Evolutionary conservation across 495 filamentous ascomycete species (phyloP).

Genomic region (Talaromyces proteolyticus): DNA sequence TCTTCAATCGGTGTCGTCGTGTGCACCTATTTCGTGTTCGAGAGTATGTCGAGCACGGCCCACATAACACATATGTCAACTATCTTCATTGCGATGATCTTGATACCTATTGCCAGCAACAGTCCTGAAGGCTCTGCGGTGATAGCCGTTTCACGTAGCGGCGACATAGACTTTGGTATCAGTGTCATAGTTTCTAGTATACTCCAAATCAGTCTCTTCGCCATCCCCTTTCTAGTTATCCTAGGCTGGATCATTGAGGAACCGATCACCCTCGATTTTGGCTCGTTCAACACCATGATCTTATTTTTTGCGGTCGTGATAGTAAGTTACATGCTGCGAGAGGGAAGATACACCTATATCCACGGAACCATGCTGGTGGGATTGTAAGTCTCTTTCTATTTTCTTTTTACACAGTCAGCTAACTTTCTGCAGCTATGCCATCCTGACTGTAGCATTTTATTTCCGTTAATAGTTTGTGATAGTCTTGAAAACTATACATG

Average conservation of each 20-base stretch:
- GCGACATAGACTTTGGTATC: constrained; percentile 22
- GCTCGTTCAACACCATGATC: constrained; percentile 25
- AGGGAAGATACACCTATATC: constrained; percentile 63
- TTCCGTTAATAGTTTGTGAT: no score
- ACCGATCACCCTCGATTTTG: constrained; percentile 27
- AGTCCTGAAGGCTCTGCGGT: constrained; percentile 18
- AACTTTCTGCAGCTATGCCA: no score
- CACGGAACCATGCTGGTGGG: constrained; percentile 17
- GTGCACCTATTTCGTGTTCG: constrained; percentile 21
- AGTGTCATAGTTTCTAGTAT: constrained; percentile 18
- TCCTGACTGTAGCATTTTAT: no score
- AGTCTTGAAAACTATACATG: no score
- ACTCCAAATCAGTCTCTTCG: constrained; percentile 27
- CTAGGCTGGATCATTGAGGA: constrained; percentile 29
- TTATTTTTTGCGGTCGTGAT: constrained; percentile 26
- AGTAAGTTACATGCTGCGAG: constrained; percentile 40
- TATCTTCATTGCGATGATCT: constrained; percentile 18
- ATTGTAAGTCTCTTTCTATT: constrained; percentile 10
- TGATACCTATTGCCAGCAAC: constrained; percentile 26
- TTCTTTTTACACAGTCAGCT: no score
- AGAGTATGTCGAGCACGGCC: constrained; percentile 15
- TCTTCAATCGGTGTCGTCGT: constrained; percentile 16
- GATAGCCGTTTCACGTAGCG: constrained; percentile 12
- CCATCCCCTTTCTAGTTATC: constrained; percentile 30
- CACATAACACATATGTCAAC: constrained; percentile 6